phyloP scores from a whole-genome alignment of 2,329 filamentous ascomycete genomes.

The Diplodia scrobiculata region DNA sequence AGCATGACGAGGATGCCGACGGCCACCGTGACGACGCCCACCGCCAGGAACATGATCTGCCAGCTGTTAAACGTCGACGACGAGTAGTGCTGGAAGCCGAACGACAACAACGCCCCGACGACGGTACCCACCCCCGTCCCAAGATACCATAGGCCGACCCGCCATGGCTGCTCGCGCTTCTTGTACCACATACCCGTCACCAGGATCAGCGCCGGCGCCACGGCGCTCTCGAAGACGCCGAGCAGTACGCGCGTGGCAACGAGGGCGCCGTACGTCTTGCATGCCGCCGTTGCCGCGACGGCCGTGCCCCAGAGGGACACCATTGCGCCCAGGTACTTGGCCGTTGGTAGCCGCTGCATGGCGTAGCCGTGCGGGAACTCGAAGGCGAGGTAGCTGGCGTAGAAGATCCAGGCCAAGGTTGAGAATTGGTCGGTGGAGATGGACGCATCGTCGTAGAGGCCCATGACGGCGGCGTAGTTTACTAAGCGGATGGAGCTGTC shows the following conservation, averaged over 20 bases:
- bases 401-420: constrained; percentile 43
- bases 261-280: constrained; percentile 55
- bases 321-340: constrained; percentile 54
- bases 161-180: constrained; percentile 60
- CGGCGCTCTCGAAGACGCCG: constrained; percentile 58
- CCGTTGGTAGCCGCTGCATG: constrained; percentile 58
- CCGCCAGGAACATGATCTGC: constrained; percentile 42
- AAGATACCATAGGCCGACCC: constrained; percentile 67
- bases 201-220: constrained; percentile 58
- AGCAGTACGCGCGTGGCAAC: constrained; percentile 55
- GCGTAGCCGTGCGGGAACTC: constrained; percentile 51
- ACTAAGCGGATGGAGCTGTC: constrained; percentile 34
- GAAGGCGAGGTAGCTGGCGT: constrained; percentile 44
- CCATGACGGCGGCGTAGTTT: constrained; percentile 50
- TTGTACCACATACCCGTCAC: constrained; percentile 61
- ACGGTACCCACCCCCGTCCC: constrained; percentile 60
- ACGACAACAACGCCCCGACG: constrained; percentile 40
- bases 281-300: constrained; percentile 53
- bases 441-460: constrained; percentile 43
- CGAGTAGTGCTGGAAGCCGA: constrained; percentile 42
- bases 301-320: constrained; percentile 53
- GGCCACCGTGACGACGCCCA: constrained; percentile 37
- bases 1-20: constrained; percentile 41
- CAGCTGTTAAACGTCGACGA: constrained; percentile 34
- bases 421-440: constrained; percentile 44